phyloP scores from a whole-genome alignment of 1,139 yeast species.

The Saccharomyces hybrid region DNA sequence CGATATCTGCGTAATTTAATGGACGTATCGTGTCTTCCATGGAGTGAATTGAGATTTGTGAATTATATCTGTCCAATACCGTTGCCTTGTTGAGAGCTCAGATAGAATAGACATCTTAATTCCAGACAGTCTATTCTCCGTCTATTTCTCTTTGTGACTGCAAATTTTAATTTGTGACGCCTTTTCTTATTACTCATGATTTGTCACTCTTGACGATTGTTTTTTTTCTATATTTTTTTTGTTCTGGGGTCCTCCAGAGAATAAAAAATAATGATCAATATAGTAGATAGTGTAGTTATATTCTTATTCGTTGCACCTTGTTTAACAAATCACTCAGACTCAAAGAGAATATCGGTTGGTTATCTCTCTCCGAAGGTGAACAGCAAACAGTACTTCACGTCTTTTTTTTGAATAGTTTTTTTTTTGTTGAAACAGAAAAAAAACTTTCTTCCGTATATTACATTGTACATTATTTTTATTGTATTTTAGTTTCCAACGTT shows the following conservation, averaged over 20 bases:
- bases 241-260: neutral
- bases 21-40: neutral
- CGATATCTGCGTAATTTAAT: neutral
- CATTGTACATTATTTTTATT: neutral
- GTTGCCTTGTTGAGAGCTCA: too few relatives aligned
- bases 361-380: neutral
- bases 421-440: neutral
- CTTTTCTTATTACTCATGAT: neutral
- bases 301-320: neutral
- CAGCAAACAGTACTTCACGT: neutral
- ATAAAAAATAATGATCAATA: neutral
- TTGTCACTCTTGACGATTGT: neutral
- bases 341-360: neutral
- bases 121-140: neutral
- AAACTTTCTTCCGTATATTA: neutral
- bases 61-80: too few relatives aligned
- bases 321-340: too few relatives aligned
- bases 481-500: neutral
- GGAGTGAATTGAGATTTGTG: neutral
- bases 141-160: neutral
- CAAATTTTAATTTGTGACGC: neutral
- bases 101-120: too few relatives aligned
- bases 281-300: neutral
- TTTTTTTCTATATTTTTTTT: neutral
- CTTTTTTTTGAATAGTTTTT: neutral